Percentiles rank a stretch among this genome's conserved stretches.
These are phyloP conservation scores for Stachybotrys chartarum DNA, from an alignment of 2,329 filamentous ascomycete genomes.

Conservation along the genomic window DNA sequence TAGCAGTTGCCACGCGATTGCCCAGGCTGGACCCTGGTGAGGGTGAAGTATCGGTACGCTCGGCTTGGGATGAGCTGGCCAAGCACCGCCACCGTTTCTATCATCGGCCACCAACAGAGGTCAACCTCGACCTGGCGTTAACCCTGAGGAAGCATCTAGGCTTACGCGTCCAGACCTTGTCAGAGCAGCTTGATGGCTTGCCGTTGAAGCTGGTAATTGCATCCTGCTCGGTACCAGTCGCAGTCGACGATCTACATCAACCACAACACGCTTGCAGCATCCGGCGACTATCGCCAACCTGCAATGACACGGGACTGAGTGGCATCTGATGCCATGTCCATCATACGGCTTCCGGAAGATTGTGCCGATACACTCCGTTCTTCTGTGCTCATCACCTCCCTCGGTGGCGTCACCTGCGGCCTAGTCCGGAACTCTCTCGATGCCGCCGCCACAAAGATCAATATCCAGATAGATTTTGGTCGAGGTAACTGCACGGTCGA, in stretches of 20 bases:
- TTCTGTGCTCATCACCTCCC: conserved; percentile 67
- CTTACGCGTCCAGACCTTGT: too few relatives aligned
- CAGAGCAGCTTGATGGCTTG: too few relatives aligned
- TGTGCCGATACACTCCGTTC: conserved; percentile 78
- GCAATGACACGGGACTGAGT: conserved; percentile 8
- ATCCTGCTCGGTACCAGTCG: too few relatives aligned
- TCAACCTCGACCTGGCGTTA: too few relatives aligned
- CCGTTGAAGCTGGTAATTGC: too few relatives aligned
- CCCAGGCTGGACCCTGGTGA: neutral
- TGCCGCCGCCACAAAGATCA: conserved; percentile 61
- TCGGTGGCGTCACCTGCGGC: conserved; percentile 64
- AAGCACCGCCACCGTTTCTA: neutral
- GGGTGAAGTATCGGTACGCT: neutral
- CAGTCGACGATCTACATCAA: too few relatives aligned
- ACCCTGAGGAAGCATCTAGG: too few relatives aligned
- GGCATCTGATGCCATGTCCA: conserved; percentile 42
- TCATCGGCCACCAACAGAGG: too few relatives aligned
- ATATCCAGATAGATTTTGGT: conserved; percentile 64
- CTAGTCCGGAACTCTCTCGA: conserved; percentile 82
- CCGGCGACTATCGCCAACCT: neutral
- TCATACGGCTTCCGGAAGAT: conserved; percentile 61
- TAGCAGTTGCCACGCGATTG: neutral
- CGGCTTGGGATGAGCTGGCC: too few relatives aligned
- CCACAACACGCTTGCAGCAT: neutral
- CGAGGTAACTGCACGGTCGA: conserved; percentile 74